phyloP scores from a whole-genome alignment of 2,329 filamentous ascomycete genomes.

The Bimuria novae-zelandiae region DNA sequence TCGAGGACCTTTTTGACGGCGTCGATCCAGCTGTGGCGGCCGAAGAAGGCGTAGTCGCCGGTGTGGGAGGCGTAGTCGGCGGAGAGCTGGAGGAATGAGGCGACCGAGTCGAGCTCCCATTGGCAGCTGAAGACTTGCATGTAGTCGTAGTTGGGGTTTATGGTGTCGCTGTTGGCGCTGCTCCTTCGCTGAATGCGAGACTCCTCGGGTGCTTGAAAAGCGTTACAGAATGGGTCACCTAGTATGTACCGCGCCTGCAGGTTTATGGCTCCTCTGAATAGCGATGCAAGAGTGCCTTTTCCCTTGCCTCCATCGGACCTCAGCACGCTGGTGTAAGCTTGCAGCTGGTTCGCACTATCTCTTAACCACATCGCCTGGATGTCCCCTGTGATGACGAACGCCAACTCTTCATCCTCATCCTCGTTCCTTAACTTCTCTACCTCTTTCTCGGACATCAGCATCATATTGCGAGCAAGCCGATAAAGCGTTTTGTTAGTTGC shows the following conservation, averaged over 20 bases:
- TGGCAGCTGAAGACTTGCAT: conserved; percentile 56
- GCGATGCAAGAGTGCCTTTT: conserved; percentile 61
- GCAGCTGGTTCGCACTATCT: conserved; percentile 69
- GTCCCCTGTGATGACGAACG: conserved; percentile 62
- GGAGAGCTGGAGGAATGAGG: conserved; percentile 55
- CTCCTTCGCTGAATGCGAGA: conserved; percentile 47
- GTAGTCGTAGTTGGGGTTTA: conserved; percentile 51
- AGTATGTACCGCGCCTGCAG: conserved; percentile 71
- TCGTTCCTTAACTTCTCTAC: not conserved
- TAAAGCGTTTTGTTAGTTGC: not conserved
- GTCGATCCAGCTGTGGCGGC: conserved; percentile 51
- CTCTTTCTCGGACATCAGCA: not conserved
- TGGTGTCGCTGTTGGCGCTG: conserved; percentile 47
- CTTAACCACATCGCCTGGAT: conserved; percentile 62
- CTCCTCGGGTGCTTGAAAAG: conserved; percentile 57
- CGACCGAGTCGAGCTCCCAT: conserved; percentile 58
- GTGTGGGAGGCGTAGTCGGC: conserved; percentile 54
- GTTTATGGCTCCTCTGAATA: conserved; percentile 74
- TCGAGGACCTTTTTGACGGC: conserved; percentile 50
- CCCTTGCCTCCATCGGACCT: conserved; percentile 50
- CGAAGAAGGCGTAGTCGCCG: conserved; percentile 53
- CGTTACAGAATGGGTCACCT: conserved; percentile 59
- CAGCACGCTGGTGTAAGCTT: conserved; percentile 67
- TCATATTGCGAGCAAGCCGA: not conserved
- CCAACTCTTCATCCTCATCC: conserved; percentile 61